phyloP scores from a whole-genome alignment of 225 moss, liverwort and hornwort genomes.

The Sphagnum tenellum region DNA sequence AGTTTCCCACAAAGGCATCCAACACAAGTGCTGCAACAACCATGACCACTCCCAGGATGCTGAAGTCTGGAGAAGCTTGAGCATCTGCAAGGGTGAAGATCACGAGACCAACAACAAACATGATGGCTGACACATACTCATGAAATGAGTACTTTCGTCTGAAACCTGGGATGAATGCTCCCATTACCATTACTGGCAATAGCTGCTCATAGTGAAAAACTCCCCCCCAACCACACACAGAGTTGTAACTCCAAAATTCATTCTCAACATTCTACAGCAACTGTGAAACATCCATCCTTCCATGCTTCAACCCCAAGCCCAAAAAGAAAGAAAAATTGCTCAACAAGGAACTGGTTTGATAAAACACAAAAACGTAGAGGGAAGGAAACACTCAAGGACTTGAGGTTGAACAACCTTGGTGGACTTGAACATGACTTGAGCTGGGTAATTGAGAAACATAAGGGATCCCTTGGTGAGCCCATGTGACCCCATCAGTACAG shows the following conservation, averaged over 20 bases:
- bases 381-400: slow-evolving; percentile 2
- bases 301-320: too few species aligned
- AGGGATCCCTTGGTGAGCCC: slow-evolving; percentile 50
- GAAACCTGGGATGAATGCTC: slow-evolving; percentile 47
- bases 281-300: neutral
- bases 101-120: slow-evolving; percentile 42
- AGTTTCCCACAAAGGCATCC: slow-evolving; percentile 43
- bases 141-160: slow-evolving; percentile 36
- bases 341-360: too few species aligned
- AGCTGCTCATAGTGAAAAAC: slow-evolving; percentile 14
- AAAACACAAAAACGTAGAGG: neutral
- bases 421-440: slow-evolving; percentile 54
- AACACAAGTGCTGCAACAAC: slow-evolving; percentile 39
- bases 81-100: slow-evolving; percentile 52
- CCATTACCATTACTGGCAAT: slow-evolving; percentile 54
- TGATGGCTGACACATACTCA: slow-evolving; percentile 38
- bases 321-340: too few species aligned
- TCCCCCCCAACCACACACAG: too few species aligned
- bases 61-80: slow-evolving; percentile 38
- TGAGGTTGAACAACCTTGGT: slow-evolving; percentile 24
- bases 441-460: slow-evolving; percentile 56
- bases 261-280: neutral
- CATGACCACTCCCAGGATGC: slow-evolving; percentile 39
- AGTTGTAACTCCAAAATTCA: too few species aligned
- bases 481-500: slow-evolving; percentile 47